Percentiles rank a stretch among this genome's conserved stretches.
These are phyloP conservation scores for Thuidium tamariscinum DNA, from an alignment of 225 moss, liverwort and hornwort genomes.

Conservation along the genomic window DNA sequence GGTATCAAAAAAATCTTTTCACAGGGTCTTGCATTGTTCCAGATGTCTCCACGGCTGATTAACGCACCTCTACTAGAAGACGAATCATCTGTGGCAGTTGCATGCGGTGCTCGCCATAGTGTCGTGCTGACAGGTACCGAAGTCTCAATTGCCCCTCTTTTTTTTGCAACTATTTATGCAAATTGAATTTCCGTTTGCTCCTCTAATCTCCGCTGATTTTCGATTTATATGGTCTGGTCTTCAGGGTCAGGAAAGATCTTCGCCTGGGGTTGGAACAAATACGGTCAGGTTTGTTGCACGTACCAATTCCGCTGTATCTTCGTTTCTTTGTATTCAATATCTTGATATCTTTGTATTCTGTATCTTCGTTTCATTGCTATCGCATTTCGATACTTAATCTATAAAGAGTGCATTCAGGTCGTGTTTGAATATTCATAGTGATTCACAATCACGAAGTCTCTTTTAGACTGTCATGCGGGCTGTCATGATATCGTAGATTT, in stretches of 20 bases:
- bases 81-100: conserved; percentile 45
- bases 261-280: conserved; percentile 99
- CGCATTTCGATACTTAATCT: neutral
- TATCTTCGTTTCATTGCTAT: neutral
- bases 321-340: neutral
- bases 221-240: neutral
- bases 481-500: neutral
- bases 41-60: conserved; percentile 73
- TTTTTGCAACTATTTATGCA: neutral
- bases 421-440: neutral
- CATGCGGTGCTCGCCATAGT: conserved; percentile 90
- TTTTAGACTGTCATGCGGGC: neutral
- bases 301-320: neutral
- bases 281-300: conserved; percentile 65
- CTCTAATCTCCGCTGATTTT: neutral
- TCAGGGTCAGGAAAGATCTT: conserved; percentile 85
- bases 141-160: neutral
- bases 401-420: neutral
- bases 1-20: neutral
- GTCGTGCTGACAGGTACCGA: conserved; percentile 67
- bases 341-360: neutral
- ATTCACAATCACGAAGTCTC: neutral
- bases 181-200: neutral
- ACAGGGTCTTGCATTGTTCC: conserved; percentile 24
- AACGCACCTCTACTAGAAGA: conserved; percentile 74